Evolutionary conservation across 352 stramenopile genomes (phyloP).

Genomic region (Sclerospora graminicola): DNA sequence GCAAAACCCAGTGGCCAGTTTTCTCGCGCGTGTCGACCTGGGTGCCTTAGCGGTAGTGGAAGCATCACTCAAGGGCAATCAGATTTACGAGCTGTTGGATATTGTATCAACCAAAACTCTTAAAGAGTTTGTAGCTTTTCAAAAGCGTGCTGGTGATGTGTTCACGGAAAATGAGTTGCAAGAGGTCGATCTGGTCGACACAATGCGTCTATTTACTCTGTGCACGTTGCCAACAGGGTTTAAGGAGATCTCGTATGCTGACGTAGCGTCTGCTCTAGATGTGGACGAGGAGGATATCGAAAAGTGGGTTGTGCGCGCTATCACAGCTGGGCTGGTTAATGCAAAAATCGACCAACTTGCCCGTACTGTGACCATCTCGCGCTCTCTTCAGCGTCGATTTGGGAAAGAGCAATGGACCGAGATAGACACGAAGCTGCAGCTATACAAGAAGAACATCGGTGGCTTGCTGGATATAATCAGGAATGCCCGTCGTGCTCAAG

Average conservation of each 20-base stretch:
- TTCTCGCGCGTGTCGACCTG: constrained; percentile 84
- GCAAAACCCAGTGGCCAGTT: constrained; percentile 84
- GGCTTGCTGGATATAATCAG: constrained; percentile 80
- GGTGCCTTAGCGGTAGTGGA: constrained; percentile 71
- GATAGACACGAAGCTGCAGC: constrained; percentile 79
- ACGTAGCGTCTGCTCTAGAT: constrained; percentile 75
- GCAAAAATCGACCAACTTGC: constrained; percentile 94
- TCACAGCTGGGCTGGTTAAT: constrained; percentile 83
- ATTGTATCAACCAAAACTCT: constrained; percentile 90
- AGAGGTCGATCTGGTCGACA: constrained; percentile 50
- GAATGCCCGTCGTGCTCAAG: constrained; percentile 54
- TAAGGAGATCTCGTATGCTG: constrained; percentile 86
- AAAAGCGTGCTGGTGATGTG: constrained; percentile 51
- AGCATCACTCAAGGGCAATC: constrained; percentile 49
- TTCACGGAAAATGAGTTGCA: constrained; percentile 50
- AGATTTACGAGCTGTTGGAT: constrained; percentile 82
- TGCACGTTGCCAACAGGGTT: constrained; percentile 87
- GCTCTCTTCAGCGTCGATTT: constrained; percentile 71
- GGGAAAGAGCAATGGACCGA: constrained; percentile 85
- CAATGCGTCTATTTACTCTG: constrained; percentile 90
- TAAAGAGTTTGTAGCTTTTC: constrained; percentile 81
- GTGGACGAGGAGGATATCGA: constrained; percentile 85
- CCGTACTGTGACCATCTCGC: constrained; percentile 83
- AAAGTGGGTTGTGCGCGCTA: constrained; percentile 90
- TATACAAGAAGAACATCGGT: constrained; percentile 91